Conservation (phyloP, 768 basidiomycete genomes). For the Kondoa malvinella region DNA sequence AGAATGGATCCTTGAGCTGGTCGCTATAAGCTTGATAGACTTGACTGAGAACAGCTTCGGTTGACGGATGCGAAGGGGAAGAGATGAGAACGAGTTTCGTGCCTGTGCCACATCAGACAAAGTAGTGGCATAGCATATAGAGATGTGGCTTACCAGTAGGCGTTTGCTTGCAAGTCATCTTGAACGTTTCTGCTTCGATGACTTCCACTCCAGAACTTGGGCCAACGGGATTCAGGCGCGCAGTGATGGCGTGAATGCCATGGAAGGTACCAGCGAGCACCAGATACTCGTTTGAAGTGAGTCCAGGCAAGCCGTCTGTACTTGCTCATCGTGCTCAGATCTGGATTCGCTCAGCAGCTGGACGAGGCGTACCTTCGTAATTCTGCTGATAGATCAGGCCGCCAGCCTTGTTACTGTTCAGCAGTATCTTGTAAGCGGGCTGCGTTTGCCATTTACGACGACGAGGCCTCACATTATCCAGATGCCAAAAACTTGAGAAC, state of each 20-base stretch:
- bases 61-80: constrained; percentile 47
- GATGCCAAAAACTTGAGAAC: constrained; percentile 3
- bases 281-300: constrained; percentile 85
- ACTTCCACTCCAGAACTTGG: constrained; percentile 71
- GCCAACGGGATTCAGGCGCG: constrained; percentile 59
- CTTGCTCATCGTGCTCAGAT: neutral
- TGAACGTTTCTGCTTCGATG: constrained; percentile 92
- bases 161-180: constrained; percentile 77
- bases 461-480: constrained; percentile 8
- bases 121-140: neutral
- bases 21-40: constrained; percentile 90
- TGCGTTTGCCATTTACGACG: no score
- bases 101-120: constrained; percentile 39
- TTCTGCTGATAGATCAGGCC: constrained; percentile 86
- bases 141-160: constrained; percentile 51
- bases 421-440: constrained; percentile 4
- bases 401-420: constrained; percentile 87
- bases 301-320: constrained; percentile 71
- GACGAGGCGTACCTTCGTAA: constrained; percentile 52
- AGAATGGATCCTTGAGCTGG: constrained; percentile 97
- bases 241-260: constrained; percentile 96
- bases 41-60: constrained; percentile 56
- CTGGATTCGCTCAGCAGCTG: neutral
- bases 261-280: constrained; percentile 92
- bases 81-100: constrained; percentile 90